phyloP scores from a whole-genome alignment of 1,284 basidiomycete genomes.

The Trichosporon ovoides region DNA sequence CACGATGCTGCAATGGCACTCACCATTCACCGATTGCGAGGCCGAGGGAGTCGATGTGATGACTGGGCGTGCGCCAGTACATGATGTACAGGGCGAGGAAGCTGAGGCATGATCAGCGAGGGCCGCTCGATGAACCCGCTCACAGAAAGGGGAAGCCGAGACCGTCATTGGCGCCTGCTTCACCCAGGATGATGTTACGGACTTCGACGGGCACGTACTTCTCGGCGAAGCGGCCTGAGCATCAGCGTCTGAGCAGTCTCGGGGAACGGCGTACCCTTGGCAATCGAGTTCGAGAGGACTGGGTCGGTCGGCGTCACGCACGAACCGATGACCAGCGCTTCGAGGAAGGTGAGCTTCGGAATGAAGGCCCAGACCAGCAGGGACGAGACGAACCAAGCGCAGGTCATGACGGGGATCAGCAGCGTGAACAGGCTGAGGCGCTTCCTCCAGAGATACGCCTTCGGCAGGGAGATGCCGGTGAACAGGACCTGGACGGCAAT shows the following conservation, averaged over 20 bases:
- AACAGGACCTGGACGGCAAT: conserved; percentile 96
- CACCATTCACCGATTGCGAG: conserved; percentile 60
- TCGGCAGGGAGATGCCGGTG: conserved; percentile 88
- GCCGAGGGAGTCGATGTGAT: conserved; percentile 49
- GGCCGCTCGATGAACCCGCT: neutral
- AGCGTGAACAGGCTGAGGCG: conserved; percentile 80
- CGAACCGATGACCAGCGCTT: conserved; percentile 78
- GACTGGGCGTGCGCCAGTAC: conserved; percentile 53
- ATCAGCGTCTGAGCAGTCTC: neutral
- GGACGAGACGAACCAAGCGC: conserved; percentile 81
- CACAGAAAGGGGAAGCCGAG: conserved; percentile 86
- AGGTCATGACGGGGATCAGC: conserved; percentile 72
- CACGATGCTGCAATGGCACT: conserved; percentile 41
- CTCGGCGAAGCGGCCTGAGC: conserved; percentile 41
- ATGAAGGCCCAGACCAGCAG: conserved; percentile 78
- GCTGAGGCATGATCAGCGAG: neutral
- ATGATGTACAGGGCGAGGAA: conserved; percentile 85
- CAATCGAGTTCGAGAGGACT: conserved; percentile 65
- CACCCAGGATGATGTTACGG: conserved; percentile 46
- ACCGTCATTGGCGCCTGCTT: conserved; percentile 58
- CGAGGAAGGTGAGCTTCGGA: conserved; percentile 78
- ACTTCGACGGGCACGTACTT: conserved; percentile 44
- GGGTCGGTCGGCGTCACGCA: conserved; percentile 97
- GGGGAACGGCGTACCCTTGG: conserved; percentile 34
- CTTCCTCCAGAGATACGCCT: conserved; percentile 75